Percentiles rank a stretch among this genome's conserved stretches.
These are phyloP conservation scores for Cornus controversa DNA, from an alignment of 148 eudicot species.

Conservation along the genomic window DNA sequence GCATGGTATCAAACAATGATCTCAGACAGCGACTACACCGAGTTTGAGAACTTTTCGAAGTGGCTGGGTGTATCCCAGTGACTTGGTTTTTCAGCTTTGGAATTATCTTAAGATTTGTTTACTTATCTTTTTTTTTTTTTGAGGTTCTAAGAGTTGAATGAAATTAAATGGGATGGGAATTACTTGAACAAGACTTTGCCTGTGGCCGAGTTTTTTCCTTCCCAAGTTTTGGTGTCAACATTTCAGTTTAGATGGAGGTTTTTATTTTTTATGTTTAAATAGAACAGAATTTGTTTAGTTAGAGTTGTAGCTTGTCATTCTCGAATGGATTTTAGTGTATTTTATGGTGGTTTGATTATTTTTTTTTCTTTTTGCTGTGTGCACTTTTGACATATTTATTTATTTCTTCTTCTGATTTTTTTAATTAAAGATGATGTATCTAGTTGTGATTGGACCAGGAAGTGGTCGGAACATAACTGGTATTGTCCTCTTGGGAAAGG, in stretches of 20 bases:
- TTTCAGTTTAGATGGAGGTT: background rate
- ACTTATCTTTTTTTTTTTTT: background rate
- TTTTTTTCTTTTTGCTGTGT: no score
- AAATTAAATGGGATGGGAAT: background rate
- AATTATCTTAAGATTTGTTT: background rate
- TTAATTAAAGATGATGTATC: no score
- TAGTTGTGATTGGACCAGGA: no score
- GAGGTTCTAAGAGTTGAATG: background rate
- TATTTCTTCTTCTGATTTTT: no score
- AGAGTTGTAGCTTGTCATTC: no score
- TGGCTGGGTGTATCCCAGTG: slow-evolving; percentile 70
- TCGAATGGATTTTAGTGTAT: no score
- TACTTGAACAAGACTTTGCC: background rate
- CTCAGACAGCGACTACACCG: slow-evolving; percentile 63
- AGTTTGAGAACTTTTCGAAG: slow-evolving; percentile 68
- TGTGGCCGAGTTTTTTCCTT: background rate
- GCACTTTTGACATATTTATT: no score
- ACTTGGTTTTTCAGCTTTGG: slow-evolving; percentile 7
- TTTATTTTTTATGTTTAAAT: no score
- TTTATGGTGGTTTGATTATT: no score
- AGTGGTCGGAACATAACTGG: no score
- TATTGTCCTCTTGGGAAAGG: no score
- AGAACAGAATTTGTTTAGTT: no score
- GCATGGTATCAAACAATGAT: slow-evolving; percentile 72
- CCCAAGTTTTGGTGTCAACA: background rate